Evolutionary conservation across 331 rosid genomes (phyloP).

Genomic region (Arachis monticola): DNA sequence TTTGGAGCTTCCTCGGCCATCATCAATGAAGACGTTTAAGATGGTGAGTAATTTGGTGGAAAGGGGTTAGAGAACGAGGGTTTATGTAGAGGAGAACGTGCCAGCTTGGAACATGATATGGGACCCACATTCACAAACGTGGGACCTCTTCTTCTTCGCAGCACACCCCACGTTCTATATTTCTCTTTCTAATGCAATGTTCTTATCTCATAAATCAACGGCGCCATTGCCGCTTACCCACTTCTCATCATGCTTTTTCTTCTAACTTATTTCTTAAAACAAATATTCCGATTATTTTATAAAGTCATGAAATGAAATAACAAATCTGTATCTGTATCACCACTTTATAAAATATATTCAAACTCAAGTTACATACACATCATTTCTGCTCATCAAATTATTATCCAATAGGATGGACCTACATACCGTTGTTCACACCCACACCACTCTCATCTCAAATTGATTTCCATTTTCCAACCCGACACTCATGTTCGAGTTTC

Average conservation of each 20-base stretch:
- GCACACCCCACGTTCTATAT: slow-evolving; percentile 3
- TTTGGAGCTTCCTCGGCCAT: slow-evolving; percentile 54
- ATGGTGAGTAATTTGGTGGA: background rate
- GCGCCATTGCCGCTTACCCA: slow-evolving; percentile 42
- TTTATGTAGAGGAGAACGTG: slow-evolving; percentile 37
- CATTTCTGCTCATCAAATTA: background rate
- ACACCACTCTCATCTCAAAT: background rate
- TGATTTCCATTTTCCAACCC: background rate
- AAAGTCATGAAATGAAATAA: too few relatives aligned
- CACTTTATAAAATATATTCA: too few relatives aligned
- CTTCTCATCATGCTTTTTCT: too few relatives aligned
- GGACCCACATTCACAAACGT: background rate
- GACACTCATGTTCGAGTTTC: background rate
- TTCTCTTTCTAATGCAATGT: slow-evolving; percentile 20
- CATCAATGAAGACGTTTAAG: background rate
- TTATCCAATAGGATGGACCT: slow-evolving; percentile 27
- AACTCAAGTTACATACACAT: too few relatives aligned
- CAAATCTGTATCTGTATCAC: too few relatives aligned
- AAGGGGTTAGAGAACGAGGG: slow-evolving; percentile 25
- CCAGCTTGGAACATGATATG: slow-evolving; percentile 43
- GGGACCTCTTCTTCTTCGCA: slow-evolving; percentile 38
- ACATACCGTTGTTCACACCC: background rate
- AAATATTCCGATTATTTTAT: too few relatives aligned
- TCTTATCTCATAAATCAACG: slow-evolving; percentile 37
- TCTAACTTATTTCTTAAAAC: too few relatives aligned